Evolutionary conservation across 305 asterid species (phyloP), one percentile per base, ranked within the genome.

Genomic region (Fraxinus latifolia): DNA sequence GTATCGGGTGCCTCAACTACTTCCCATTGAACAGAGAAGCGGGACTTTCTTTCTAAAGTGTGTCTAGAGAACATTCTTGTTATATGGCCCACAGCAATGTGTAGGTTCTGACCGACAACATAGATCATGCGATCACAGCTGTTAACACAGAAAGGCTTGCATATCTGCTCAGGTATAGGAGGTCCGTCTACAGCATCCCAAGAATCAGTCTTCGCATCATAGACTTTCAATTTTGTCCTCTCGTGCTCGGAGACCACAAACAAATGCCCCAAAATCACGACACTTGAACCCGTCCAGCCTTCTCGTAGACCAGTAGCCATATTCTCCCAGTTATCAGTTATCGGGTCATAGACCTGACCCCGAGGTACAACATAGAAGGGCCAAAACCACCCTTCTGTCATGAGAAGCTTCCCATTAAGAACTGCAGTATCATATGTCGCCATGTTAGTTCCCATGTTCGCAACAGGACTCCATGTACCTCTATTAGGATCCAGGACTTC

Each of bases 271-370:
- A 88, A 74, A 0, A 95, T 87, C 67, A 95, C 99, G 0, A 91
- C 95, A n/a, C 99, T 95, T 0, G 99, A 94, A 19, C 99, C 99
- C 0, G 99, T 95, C 99, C 99, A 95, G 23, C 99, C 99, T 83
- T 95, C 99, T 37, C 99, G 83, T 19, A 94, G 87, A 3, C 99
- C 99, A 34, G 86, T 73, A 37, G 97, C 92, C 99, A 95, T 94
- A 65, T 84, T 81, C 87, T 90, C 98, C 99, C 99, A 94, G 44
- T 81, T 85, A 87, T 93, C 88, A 0, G 92, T 88, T 55, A 44
- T 37, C 0, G 99, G 98, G 84, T 95, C 96, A 23, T 93, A 95
- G 82, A 95, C 84, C 81, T 95, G 98, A 7, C 99, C 98, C 75
- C 98, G 86, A 0, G 99, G 99, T 0, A 90, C 96, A 4, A 92